Evolutionary conservation across 2,329 filamentous ascomycete species (phyloP).

Genomic region (Colletotrichum tabaci): DNA sequence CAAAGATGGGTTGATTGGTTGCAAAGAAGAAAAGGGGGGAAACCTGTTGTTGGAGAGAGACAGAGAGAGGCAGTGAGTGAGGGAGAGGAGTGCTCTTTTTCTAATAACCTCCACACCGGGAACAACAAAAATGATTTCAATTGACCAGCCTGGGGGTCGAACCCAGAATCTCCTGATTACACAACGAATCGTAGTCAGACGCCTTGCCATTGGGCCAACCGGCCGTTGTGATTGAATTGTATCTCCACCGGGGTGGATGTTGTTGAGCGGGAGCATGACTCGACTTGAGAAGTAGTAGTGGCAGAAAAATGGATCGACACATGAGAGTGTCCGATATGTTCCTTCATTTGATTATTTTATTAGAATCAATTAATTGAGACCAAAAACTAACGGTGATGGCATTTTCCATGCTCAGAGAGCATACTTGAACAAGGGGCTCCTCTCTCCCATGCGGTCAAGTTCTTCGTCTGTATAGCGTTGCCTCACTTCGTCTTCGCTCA

Average conservation of each 20-base stretch:
- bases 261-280: accelerated
- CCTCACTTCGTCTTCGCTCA: constrained; percentile 47
- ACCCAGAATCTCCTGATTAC: constrained; percentile 41
- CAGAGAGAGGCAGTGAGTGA: too few species aligned
- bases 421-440: constrained; percentile 51
- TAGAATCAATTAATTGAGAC: accelerated
- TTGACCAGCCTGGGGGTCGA: constrained; percentile 42
- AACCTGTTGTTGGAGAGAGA: too few species aligned
- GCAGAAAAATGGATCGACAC: not conserved
- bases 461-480: constrained; percentile 49
- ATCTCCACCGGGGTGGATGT: constrained; percentile 22
- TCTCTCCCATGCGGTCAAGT: constrained; percentile 51
- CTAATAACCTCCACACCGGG: too few species aligned
- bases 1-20: too few species aligned
- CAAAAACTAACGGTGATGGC: not conserved
- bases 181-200: constrained; percentile 56
- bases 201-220: constrained; percentile 58
- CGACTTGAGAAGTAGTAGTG: not conserved
- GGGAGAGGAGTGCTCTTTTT: too few species aligned
- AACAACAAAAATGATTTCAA: not conserved
- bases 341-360: not conserved
- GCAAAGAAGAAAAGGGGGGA: too few species aligned
- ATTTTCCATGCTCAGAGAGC: constrained; percentile 40
- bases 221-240: not conserved
- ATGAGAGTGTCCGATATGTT: not conserved